Conservation (phyloP, 306 rosid genomes). For the Quercus wislizeni region DNA sequence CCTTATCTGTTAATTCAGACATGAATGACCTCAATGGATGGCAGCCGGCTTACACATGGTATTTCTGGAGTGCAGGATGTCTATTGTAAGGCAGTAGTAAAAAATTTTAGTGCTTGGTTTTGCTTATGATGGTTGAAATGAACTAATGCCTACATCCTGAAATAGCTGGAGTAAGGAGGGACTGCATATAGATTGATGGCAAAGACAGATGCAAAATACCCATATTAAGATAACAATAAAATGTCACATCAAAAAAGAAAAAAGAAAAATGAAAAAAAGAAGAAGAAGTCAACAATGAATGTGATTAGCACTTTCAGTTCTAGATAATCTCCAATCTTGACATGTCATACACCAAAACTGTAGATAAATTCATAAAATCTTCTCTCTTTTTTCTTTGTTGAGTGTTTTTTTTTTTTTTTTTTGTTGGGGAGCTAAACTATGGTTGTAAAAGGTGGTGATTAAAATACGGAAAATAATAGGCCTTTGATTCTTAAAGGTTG, state of each 20-base stretch:
- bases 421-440: background rate
- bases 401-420: background rate
- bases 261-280: no score
- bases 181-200: background rate
- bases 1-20: background rate
- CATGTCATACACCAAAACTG: background rate
- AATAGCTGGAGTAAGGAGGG: background rate
- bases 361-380: background rate
- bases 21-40: background rate
- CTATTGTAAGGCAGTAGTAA: background rate
- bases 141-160: background rate
- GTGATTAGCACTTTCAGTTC: background rate
- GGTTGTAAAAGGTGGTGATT: background rate
- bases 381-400: background rate
- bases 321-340: background rate
- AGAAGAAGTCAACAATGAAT: background rate
- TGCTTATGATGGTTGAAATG: background rate
- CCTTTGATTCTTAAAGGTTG: background rate
- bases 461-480: background rate
- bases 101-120: background rate
- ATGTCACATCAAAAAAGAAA: no score
- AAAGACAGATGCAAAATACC: background rate
- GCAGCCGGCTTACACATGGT: background rate
- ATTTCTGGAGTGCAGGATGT: background rate
- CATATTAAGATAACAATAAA: no score